phyloP scores from a whole-genome alignment of 2,329 filamentous ascomycete genomes.

The Botrytis sinoallii region DNA sequence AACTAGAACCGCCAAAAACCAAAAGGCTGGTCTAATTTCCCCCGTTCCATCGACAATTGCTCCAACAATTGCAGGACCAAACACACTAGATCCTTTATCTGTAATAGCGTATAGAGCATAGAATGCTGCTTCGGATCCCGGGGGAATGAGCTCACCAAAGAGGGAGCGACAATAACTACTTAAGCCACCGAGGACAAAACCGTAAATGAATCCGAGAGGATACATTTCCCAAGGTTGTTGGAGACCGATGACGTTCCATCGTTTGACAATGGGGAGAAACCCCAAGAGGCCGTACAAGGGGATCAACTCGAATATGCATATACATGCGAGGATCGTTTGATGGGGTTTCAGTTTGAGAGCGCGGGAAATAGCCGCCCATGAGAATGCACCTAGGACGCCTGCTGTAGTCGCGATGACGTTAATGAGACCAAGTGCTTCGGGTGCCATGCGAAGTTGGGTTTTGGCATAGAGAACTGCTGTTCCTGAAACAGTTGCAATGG shows the following conservation, averaged over 20 bases:
- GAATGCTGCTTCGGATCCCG: conserved; percentile 90
- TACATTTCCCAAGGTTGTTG: conserved; percentile 98
- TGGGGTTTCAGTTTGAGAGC: conserved; percentile 68
- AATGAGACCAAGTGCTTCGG: conserved; percentile 84
- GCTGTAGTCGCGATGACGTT: conserved; percentile 85
- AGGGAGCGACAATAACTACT: conserved; percentile 88
- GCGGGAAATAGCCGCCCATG: conserved; percentile 77
- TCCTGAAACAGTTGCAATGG: conserved; percentile 87
- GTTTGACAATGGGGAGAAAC: conserved; percentile 75
- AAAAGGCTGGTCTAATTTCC: conserved; percentile 80
- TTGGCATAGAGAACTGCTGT: conserved; percentile 96
- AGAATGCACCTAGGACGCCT: conserved; percentile 83
- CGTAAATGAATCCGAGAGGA: conserved; percentile 83
- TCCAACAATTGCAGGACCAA: conserved; percentile 90
- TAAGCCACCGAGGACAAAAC: conserved; percentile 88
- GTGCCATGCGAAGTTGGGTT: conserved; percentile 84
- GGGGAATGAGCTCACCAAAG: conserved; percentile 88
- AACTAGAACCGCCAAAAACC: conserved; percentile 81
- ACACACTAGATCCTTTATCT: conserved; percentile 91
- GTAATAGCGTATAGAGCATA: conserved; percentile 86
- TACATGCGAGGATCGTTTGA: conserved; percentile 86
- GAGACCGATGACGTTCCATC: conserved; percentile 73
- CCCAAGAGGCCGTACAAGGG: conserved; percentile 87
- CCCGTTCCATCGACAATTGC: conserved; percentile 82
- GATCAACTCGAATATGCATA: conserved; percentile 84